Evolutionary conservation across 164 flowering plant genomes (phyloP), one percentile per base, ranked within the genome.

Genomic region (Dillenia suffruticosa): DNA sequence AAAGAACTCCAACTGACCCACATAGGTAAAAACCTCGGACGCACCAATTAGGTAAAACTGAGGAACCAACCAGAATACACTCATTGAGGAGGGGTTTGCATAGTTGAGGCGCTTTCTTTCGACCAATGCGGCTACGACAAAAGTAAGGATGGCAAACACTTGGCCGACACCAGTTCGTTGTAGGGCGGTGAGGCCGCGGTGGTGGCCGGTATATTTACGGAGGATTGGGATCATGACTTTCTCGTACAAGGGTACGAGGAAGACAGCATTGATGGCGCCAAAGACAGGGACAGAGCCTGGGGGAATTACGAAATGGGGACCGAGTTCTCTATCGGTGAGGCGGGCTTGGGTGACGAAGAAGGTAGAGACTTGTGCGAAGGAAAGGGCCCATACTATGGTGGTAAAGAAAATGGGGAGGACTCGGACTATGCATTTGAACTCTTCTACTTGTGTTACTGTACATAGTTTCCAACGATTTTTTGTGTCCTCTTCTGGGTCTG

Each of bases 391-490:
- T 0, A 86, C 89, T n/a, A 87, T 83, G 54, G 90, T 85, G 49
- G 86, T 66, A 2, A 86, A 88, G 89, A 90, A 83, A 0, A 89
- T 50, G 0, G 92, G 93, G 12, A 87, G 75, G 32, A 84, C 63
- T 61, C 88, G 58, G 2, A 84, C 10, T 63, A 83, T 74, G 58
- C 66, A 77, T 58, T 89, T 89, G 62, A 80, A 67, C 62, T 87
- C 91, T 70, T 89, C 93, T 0, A 89, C 91, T 76, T 89, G 90
- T 1, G 87, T 85, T 1, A 87, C 83, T 0, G 91, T 83, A 73
- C 90, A 85, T 8, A 83, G 73, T 10, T 61, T 79, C 96, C 93
- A 87, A 0, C 83, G 69, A 81, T 65, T 76, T 0, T 40, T 77
- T 9, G 63, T 56, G 50, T 16, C 49, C 22, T 51, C 55, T 51